These are phyloP conservation scores for Penicillium brevicompactum DNA, from an alignment of 2,329 filamentous ascomycete genomes.

Conservation along the genomic window DNA sequence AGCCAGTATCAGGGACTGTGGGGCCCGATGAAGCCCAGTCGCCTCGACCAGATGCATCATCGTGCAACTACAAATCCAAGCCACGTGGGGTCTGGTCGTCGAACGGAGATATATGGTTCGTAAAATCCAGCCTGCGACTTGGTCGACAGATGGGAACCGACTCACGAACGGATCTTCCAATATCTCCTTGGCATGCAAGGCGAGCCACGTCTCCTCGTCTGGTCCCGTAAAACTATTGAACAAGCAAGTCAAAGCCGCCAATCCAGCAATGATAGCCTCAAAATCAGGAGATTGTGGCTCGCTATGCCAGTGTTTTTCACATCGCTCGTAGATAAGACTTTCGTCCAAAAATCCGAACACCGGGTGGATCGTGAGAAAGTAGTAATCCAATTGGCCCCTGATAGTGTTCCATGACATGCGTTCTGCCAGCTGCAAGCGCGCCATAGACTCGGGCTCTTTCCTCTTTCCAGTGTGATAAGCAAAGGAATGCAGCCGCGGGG, in stretches of 20 bases:
- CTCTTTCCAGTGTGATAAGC: slow-evolving; percentile 38
- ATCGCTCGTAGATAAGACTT: slow-evolving; percentile 22
- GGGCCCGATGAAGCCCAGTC: slow-evolving; percentile 31
- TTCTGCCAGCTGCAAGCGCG: slow-evolving; percentile 22
- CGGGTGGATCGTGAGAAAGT: slow-evolving; percentile 32
- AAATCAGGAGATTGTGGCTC: slow-evolving; percentile 30
- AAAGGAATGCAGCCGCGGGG: slow-evolving; percentile 41
- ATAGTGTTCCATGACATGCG: slow-evolving; percentile 29
- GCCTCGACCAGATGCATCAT: slow-evolving; percentile 60
- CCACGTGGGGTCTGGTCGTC: slow-evolving; percentile 52
- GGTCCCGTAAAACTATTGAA: slow-evolving; percentile 27
- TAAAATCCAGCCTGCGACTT: slow-evolving; percentile 49
- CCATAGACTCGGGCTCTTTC: slow-evolving; percentile 26
- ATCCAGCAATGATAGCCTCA: slow-evolving; percentile 35
- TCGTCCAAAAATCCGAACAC: slow-evolving; percentile 36
- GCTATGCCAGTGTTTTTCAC: slow-evolving; percentile 34
- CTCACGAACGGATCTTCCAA: slow-evolving; percentile 42
- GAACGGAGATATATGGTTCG: slow-evolving; percentile 54
- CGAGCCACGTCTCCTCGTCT: slow-evolving; percentile 28
- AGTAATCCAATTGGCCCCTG: slow-evolving; percentile 31
- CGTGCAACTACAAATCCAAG: slow-evolving; percentile 58
- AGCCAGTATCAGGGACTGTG: slow-evolving; percentile 21
- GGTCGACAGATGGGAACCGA: slow-evolving; percentile 30
- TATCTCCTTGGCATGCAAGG: slow-evolving; percentile 42
- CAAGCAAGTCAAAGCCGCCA: slow-evolving; percentile 35